A percentile compares a stretch with the other conserved stretches of the same genome.
phyloP scores from a whole-genome alignment of 495 filamentous ascomycete genomes.

The Daldinia bambusicola region DNA sequence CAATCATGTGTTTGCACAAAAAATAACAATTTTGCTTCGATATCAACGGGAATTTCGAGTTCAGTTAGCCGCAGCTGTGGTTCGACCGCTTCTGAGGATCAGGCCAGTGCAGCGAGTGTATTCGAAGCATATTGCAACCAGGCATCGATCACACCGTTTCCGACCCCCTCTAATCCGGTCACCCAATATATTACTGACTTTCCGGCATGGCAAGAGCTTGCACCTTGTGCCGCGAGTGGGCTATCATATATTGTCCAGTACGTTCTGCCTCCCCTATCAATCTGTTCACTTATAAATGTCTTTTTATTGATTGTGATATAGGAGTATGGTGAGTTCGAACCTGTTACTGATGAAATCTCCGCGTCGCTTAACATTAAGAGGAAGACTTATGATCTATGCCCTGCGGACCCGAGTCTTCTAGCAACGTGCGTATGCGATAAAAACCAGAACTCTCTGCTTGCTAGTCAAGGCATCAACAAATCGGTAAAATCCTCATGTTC shows the following conservation, averaged over 20 bases:
- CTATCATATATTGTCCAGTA: conserved; percentile 54
- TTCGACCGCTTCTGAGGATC: conserved; percentile 56
- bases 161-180: conserved; percentile 52
- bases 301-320: conserved; percentile 35
- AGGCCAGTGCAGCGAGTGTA: conserved; percentile 56
- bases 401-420: conserved; percentile 52
- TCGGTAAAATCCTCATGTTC: conserved; percentile 55
- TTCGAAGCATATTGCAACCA: conserved; percentile 61
- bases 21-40: conserved; percentile 55
- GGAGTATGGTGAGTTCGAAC: conserved; percentile 50
- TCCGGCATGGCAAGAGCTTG: conserved; percentile 53
- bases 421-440: conserved; percentile 61
- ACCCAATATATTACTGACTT: conserved; percentile 60
- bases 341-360: neutral
- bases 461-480: conserved; percentile 53
- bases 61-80: conserved; percentile 56
- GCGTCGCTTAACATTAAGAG: conserved; percentile 22
- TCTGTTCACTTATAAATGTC: neutral
- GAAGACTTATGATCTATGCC: conserved; percentile 50
- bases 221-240: conserved; percentile 55
- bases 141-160: conserved; percentile 46
- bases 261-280: conserved; percentile 25
- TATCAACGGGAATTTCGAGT: conserved; percentile 51
- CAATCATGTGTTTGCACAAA: conserved; percentile 63
- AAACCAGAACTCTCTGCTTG: conserved; percentile 55